Conservation (phyloP, 2,329 filamentous ascomycete species). For the Botrytis galanthina region DNA sequence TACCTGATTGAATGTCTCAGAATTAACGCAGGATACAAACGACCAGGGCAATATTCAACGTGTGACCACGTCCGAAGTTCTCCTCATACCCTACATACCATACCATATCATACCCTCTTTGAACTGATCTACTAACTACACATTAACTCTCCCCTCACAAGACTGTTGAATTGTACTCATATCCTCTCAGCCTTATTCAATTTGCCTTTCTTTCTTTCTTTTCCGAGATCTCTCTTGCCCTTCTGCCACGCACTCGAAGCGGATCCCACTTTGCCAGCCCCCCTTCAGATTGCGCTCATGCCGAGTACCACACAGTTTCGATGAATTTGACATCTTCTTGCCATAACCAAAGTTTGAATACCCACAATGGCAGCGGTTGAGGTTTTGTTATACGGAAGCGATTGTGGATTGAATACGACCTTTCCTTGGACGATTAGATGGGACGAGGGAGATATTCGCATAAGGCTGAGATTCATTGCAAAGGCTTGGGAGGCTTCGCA, state of each 20-base stretch:
- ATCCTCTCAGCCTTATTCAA: conserved; percentile 11
- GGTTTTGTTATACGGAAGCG: conserved; percentile 43
- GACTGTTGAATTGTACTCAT: background rate
- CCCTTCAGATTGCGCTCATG: conserved; percentile 17
- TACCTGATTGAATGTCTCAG: conserved; percentile 18
- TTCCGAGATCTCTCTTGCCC: conserved; percentile 2
- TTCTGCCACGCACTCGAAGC: conserved; percentile 13
- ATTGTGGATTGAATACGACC: conserved; percentile 44
- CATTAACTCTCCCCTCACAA: background rate
- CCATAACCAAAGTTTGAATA: conserved; percentile 37
- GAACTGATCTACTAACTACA: conserved; percentile 19
- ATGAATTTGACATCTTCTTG: conserved; percentile 38
- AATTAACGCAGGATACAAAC: conserved; percentile 12
- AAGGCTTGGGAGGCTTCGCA: conserved; percentile 38
- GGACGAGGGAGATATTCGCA: conserved; percentile 43
- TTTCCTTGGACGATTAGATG: conserved; percentile 45
- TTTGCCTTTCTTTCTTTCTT: background rate
- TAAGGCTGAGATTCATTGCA: conserved; percentile 40
- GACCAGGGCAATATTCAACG: conserved; percentile 9
- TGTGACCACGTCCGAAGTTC: conserved; percentile 16
- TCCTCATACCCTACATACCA: conserved; percentile 16
- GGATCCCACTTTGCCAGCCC: conserved; percentile 22
- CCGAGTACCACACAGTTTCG: conserved; percentile 34
- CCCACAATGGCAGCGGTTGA: conserved; percentile 47
- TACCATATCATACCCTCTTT: background rate